phyloP scores from a whole-genome alignment of 2,329 filamentous ascomycete genomes.

The Lasiodiplodia hormozganensis region DNA sequence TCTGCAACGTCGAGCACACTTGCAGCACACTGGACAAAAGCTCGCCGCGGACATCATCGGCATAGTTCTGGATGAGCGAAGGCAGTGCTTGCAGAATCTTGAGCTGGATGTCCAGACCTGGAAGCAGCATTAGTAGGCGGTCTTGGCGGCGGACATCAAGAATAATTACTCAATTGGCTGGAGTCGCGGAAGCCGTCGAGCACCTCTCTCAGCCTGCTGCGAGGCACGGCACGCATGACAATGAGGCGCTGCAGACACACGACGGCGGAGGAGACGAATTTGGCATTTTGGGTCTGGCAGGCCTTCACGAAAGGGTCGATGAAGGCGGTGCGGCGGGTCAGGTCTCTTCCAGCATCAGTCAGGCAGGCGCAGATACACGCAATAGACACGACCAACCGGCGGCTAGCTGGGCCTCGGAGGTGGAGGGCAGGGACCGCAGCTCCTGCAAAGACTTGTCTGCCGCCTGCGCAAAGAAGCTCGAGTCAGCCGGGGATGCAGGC shows the following conservation, averaged over 20 bases:
- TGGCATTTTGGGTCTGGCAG: slow-evolving; percentile 87
- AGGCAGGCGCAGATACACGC: not conserved
- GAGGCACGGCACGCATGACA: slow-evolving; percentile 79
- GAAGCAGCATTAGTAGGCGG: not conserved
- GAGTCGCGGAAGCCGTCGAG: slow-evolving; percentile 88
- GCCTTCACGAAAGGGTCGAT: slow-evolving; percentile 94
- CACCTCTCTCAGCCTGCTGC: slow-evolving; percentile 81
- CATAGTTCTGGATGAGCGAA: slow-evolving; percentile 88
- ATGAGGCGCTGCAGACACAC: slow-evolving; percentile 89
- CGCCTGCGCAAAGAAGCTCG: slow-evolving; percentile 61
- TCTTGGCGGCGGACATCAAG: slow-evolving; percentile 3
- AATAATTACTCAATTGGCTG: slow-evolving; percentile 67
- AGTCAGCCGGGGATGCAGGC: slow-evolving; percentile 24
- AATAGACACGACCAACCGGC: slow-evolving; percentile 60
- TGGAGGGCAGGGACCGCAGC: slow-evolving; percentile 75
- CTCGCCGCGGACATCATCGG: slow-evolving; percentile 78
- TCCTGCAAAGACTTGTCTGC: slow-evolving; percentile 94
- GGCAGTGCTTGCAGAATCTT: slow-evolving; percentile 94
- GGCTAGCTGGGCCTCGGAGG: slow-evolving; percentile 77
- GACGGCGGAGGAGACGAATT: slow-evolving; percentile 86
- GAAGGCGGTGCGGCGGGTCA: slow-evolving; percentile 81
- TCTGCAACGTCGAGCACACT: slow-evolving; percentile 89
- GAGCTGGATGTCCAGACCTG: slow-evolving; percentile 84
- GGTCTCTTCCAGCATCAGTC: slow-evolving; percentile 64
- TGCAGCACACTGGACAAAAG: slow-evolving; percentile 83